phyloP scores from a whole-genome alignment of 441 rosid genomes.

The Pelargonium australe region DNA sequence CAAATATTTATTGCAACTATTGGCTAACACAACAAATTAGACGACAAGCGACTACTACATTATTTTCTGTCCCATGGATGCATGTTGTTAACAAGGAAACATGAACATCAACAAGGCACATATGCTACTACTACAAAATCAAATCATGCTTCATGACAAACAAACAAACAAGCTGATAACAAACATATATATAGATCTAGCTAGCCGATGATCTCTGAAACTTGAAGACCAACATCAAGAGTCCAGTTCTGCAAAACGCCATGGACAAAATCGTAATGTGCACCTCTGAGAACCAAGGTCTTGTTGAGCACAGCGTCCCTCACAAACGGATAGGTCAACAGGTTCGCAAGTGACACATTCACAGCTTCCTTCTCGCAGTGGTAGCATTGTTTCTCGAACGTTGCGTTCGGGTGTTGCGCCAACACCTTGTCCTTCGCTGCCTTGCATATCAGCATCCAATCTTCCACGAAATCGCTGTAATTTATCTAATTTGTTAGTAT shows the following conservation, averaged over 20 bases:
- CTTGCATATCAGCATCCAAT: conserved; percentile 77
- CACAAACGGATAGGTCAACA: conserved; percentile 87
- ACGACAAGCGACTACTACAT: too few relatives aligned
- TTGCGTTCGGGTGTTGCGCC: conserved; percentile 29
- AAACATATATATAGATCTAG: too few relatives aligned
- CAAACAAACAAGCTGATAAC: too few relatives aligned
- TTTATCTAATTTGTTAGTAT: neutral
- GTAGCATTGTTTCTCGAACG: conserved; percentile 56
- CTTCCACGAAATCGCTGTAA: conserved; percentile 78
- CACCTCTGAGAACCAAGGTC: conserved; percentile 56
- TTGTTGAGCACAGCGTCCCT: conserved; percentile 57
- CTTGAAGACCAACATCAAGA: conserved; percentile 31
- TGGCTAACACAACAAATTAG: too few relatives aligned
- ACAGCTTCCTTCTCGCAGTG: conserved; percentile 93
- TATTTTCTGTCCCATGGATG: too few relatives aligned
- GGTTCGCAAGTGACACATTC: conserved; percentile 81
- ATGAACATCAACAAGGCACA: too few relatives aligned
- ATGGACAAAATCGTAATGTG: conserved; percentile 74
- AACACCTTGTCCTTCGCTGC: conserved; percentile 68
- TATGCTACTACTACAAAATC: too few relatives aligned
- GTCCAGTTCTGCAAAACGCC: conserved; percentile 78
- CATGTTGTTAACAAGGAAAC: too few relatives aligned
- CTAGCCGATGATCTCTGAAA: too few relatives aligned
- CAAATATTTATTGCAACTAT: too few relatives aligned
- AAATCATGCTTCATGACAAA: too few relatives aligned